Base-by-base conservation (phyloP, 345 rosid species). In the Carallia pectinifolia region DNA sequence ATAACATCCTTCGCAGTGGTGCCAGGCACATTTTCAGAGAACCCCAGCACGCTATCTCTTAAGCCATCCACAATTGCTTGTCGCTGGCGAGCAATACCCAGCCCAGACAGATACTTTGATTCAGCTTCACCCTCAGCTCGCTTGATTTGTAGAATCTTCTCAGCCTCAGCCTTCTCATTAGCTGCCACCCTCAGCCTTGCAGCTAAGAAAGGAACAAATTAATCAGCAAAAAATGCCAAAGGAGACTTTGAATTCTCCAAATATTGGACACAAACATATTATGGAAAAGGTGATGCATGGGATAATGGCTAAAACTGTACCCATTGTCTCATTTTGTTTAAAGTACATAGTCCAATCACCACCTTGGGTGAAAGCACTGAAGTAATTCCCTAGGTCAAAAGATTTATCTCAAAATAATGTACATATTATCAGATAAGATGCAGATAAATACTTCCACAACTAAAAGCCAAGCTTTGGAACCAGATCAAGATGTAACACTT, bases 81-180 rank as follows among this genome's bases (percentile, higher is more conserved):
- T 13, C 65, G 64, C 72, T 69, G 72, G 31, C 55, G 54, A 47
- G 65, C 65, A 31, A 69, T 69, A 58, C 58, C 72, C 44, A 29
- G 65, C 30, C 65, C 65, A 59, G 65, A 33, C 8, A 58, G 58
- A 67, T 67, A 67, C 52, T 67, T 67, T 27, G 71, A 18, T 56
- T 67, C 71, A 29, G 71, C 71, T 53, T 67, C 71, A 38, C 71
- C 71, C 71, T 58, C 63, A 27, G 71, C 71, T 38, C 71, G 52
- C 71, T 67, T 67, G 34, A 67, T 67, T 58, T 67, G 71, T 29
- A 67, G 62, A 67, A 67, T 67, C 53, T 67, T 67, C 71, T 67
- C 71, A 56, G 70, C 70, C 62, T 67, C 70, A 19, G 70, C 70
- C 61, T 67, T 67, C 36, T 67, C 70, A 67, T 55, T 67, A 55